Evolutionary conservation across 2,329 filamentous ascomycete species (phyloP), one percentile per base, ranked within the genome.

Genomic region (Tolypocladium album): DNA sequence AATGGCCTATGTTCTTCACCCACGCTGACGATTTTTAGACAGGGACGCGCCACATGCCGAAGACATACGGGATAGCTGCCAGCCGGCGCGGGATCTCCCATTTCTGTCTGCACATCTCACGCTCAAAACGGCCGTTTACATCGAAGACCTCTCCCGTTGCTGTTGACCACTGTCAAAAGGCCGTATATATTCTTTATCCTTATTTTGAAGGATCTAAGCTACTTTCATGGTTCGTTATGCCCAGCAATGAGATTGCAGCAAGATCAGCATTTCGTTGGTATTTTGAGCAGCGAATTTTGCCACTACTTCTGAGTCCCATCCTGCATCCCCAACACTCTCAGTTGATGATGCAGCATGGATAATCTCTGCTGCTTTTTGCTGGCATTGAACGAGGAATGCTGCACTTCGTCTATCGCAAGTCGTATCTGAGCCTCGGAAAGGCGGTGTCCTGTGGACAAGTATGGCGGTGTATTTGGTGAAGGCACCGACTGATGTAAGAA

Each of bases 381-480:
- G 13, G 20, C 27, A 39, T 20, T 38, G 17, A 22, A 53, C 55
- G 60, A 50, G 34, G 69, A 67, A 61, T 63, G 70, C 27, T 84
- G 84, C 27, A 91, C 70, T 0, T 82, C 80, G 59, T 84, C 79
- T 20, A 91, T 74, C 78, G 90, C 88, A 24, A 81, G 74, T 59
- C 81, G 78, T 20, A 91, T 77, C 67, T 89, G 81, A 3, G 79
- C 81, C 62, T 88, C 82, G 3, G 83, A 59, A 7, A 27, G 34
- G 17, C 15, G 27, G 58, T n/a, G 47, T 34, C 27, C 50, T 8
- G 40, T n/a, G 39, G 45, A 17, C 1, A 55, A 52, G 47, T 59
- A 58, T 31, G 47, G 53, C 17, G 50, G 47, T 7, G 52, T 36
- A 9, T 34, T 36, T 0, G 11, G 31, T 55, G 15, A n/a, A 22